Evolutionary conservation across 1,284 basidiomycete species (phyloP).

Genomic region (Ceratobasidium sp.): DNA sequence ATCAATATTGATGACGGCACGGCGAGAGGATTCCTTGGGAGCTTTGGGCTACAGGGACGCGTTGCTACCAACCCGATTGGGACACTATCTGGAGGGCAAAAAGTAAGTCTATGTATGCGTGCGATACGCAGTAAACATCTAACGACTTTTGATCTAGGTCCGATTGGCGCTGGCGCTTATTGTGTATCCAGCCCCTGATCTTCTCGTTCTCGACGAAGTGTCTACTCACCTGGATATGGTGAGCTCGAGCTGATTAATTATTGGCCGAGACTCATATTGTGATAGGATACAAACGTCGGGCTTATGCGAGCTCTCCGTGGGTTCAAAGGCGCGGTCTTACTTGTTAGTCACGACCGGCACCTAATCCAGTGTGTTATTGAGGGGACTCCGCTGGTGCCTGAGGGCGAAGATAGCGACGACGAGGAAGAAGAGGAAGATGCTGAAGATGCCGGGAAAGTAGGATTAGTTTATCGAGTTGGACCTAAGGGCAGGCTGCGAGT

Average conservation of each 20-base stretch:
- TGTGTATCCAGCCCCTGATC: constrained; percentile 66
- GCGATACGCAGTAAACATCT: background rate
- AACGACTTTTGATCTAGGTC: constrained; percentile 53
- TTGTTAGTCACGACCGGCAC: constrained; percentile 78
- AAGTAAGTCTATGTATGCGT: constrained; percentile 58
- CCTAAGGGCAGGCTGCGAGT: constrained; percentile 60
- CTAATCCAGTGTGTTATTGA: constrained; percentile 61
- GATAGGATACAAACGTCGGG: constrained; percentile 69
- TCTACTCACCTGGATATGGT: constrained; percentile 77
- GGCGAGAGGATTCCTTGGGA: constrained; percentile 64
- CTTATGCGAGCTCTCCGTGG: constrained; percentile 69
- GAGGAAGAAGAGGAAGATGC: constrained; percentile 55
- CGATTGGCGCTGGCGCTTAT: constrained; percentile 65
- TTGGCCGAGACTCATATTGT: background rate
- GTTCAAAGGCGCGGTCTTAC: constrained; percentile 72
- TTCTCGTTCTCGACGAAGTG: constrained; percentile 75
- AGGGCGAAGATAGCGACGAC: constrained; percentile 52
- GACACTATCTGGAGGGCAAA: constrained; percentile 73
- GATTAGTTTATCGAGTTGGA: constrained; percentile 64
- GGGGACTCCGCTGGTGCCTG: constrained; percentile 54
- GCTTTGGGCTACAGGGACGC: constrained; percentile 66
- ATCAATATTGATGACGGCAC: constrained; percentile 62
- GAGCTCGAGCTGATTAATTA: background rate
- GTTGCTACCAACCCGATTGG: constrained; percentile 64
- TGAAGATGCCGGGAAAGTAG: constrained; percentile 54